These are phyloP conservation scores for Penicilliopsis zonata DNA, from an alignment of 495 filamentous ascomycete species.

Conservation along the genomic window DNA sequence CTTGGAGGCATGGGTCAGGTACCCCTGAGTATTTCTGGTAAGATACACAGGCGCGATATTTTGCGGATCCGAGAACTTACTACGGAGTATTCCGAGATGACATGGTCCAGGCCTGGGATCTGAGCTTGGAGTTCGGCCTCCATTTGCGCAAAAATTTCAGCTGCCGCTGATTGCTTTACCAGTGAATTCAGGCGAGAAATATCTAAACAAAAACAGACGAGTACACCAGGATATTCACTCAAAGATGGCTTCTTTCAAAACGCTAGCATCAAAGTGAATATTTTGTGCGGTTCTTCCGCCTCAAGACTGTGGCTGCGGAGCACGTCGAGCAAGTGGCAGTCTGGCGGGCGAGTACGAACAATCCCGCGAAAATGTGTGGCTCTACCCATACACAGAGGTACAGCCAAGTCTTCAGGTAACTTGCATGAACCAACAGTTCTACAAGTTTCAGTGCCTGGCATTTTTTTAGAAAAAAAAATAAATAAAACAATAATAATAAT, in stretches of 20 bases:
- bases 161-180: background rate
- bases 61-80: constrained; percentile 18
- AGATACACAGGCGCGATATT: constrained; percentile 1
- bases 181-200: background rate
- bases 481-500: no score
- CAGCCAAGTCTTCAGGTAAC: no score
- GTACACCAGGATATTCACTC: background rate
- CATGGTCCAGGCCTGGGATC: constrained; percentile 79
- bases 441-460: no score
- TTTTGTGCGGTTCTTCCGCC: no score
- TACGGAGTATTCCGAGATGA: constrained; percentile 85
- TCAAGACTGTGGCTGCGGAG: no score
- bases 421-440: no score
- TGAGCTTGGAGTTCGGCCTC: constrained; percentile 80
- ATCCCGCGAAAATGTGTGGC: no score
- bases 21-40: constrained; percentile 42
- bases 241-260: background rate
- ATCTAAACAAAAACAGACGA: background rate
- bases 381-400: no score
- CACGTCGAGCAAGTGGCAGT: no score
- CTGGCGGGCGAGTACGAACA: no score
- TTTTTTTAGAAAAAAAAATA: no score
- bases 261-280: no score
- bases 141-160: constrained; percentile 42
- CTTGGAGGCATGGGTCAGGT: constrained; percentile 84